These are phyloP conservation scores for Arabidopsis suecica DNA, from an alignment of 345 rosid species.

Conservation along the genomic window DNA sequence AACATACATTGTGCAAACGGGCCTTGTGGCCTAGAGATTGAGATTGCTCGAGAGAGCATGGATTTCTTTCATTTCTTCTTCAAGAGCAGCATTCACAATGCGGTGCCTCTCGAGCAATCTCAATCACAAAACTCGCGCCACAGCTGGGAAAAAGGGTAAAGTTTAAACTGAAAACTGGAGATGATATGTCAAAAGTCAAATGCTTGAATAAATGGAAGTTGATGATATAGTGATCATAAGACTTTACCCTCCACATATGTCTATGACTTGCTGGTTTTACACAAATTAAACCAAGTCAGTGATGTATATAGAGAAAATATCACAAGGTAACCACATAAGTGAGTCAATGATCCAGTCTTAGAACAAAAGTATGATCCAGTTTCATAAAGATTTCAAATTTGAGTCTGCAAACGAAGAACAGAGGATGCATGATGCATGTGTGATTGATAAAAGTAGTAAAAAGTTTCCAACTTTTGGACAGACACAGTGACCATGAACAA, in stretches of 20 bases:
- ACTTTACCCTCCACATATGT: no score
- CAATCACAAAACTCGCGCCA: constrained; percentile 77
- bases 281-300: constrained; percentile 1
- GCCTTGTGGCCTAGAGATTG: no score
- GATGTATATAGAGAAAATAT: not conserved
- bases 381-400: not conserved
- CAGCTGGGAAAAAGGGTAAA: constrained; percentile 53
- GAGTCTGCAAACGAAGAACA: constrained; percentile 8
- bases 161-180: not conserved
- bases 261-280: constrained; percentile 69
- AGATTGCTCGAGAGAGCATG: constrained; percentile 95
- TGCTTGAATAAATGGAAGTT: not conserved
- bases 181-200: not conserved
- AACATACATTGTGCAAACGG: no score
- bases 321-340: not conserved
- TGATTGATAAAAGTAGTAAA: not conserved
- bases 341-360: constrained; percentile 13
- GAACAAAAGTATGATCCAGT: not conserved
- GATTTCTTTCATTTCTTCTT: constrained; percentile 85
- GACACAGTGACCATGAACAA: not conserved
- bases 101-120: constrained; percentile 90
- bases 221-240: not conserved
- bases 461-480: not conserved
- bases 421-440: not conserved
- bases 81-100: constrained; percentile 73